Conservation (phyloP, 257 asterid species). For the Solanum stenotomum region DNA sequence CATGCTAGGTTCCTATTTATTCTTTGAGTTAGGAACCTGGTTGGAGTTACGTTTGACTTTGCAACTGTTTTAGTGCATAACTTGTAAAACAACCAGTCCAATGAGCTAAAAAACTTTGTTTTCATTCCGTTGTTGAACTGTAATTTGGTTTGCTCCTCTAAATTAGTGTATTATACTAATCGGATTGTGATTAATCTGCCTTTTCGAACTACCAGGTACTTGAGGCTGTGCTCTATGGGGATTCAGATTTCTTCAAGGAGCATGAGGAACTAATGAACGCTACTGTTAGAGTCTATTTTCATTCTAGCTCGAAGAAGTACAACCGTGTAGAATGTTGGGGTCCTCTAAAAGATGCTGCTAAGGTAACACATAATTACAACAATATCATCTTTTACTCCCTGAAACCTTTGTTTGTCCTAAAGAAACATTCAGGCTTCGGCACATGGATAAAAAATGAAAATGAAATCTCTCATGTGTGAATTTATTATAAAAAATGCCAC, state of each 20-base stretch:
- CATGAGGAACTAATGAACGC: constrained; percentile 67
- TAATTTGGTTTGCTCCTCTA: not conserved
- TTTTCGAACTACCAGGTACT: constrained; percentile 46
- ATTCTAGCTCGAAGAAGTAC: constrained; percentile 71
- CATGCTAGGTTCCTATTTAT: not conserved
- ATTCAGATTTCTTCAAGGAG: constrained; percentile 53
- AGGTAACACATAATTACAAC: constrained; percentile 24
- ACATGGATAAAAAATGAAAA: not conserved
- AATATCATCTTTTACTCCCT: not conserved
- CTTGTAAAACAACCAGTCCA: not conserved
- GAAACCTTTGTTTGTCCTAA: not conserved
- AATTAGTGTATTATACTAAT: not conserved
- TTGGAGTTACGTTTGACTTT: not conserved
- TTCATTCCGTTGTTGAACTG: not conserved
- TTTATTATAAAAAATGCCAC: not conserved
- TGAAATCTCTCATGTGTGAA: not conserved
- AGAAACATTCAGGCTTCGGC: not conserved
- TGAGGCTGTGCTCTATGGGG: constrained; percentile 80
- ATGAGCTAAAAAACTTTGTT: not conserved
- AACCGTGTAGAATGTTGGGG: constrained; percentile 90
- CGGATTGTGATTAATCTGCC: not conserved
- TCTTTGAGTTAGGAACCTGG: not conserved
- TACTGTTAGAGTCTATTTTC: constrained; percentile 69
- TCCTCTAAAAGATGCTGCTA: constrained; percentile 68
- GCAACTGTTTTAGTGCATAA: not conserved